Base-by-base conservation (phyloP, 768 basidiomycete species). In the Neoboletus subvelutipes region DNA sequence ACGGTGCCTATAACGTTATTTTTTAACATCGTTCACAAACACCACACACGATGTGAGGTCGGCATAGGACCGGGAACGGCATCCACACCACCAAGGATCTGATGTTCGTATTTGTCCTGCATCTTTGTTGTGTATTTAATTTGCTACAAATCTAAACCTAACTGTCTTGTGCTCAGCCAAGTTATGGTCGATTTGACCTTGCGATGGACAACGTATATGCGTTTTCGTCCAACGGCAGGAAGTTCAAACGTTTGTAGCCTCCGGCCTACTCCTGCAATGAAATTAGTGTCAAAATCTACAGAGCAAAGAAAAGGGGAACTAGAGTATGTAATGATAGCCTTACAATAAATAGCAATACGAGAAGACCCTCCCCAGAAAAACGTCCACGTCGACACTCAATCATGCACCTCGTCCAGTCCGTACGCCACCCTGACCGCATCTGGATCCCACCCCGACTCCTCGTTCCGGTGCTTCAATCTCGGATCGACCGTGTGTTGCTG, bases 361-460 rank as follows among this genome's bases (percentile, higher is more conserved):
- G 12, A 13, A 8, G 10, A 31, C 24, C 26, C 24, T 17, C 1
- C 37, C 37, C 0, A 9, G 6, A 18, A n/a, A 29, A 24, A 17
- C 11, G 15, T 40, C 51, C 49, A 43, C 26, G 9, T 43, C 26
- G 22, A 45, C 20, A 12, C 47, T 41, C 50, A 69, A n/a, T 33
- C 52, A 54, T 58, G 56, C 24, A 63, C 62, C 31, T 61, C 64
- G n/a, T 62, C 45, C 55, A 62, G 42, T 48, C 57, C 66, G 3
- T 62, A 58, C 26, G 39, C 52, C 20, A 57, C 58, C 49, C 54
- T 45, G 12, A 66, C 59, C 28, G 34, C 34, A 36, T 72, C 49
- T 48, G 67, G 55, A 56, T 68, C 63, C 62, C 69, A 68, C 28
- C 67, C 69, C 17, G 58, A 52, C 59, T 71, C 71, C 45, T 71